These are phyloP conservation scores for Eremothecium gossypii DNA, from an alignment of 1,139 yeast genomes.

Conservation along the genomic window DNA sequence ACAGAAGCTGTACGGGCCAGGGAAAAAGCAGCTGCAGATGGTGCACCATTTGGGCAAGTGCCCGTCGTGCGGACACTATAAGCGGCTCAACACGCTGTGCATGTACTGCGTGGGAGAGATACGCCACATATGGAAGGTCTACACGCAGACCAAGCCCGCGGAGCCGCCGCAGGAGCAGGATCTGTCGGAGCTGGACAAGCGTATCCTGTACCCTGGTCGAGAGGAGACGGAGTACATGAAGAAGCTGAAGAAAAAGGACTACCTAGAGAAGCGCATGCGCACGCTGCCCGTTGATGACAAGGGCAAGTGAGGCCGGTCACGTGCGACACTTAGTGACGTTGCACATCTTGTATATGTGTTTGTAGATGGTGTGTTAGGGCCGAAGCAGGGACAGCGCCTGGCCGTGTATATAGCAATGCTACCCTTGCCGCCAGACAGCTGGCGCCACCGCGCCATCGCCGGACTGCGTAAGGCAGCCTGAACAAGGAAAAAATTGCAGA, in stretches of 20 bases:
- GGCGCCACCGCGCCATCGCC: too few relatives aligned
- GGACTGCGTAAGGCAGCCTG: neutral
- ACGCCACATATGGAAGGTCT: conserved; percentile 54
- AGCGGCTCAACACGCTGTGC: conserved; percentile 83
- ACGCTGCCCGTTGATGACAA: conserved; percentile 42
- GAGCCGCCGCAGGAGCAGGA: conserved; percentile 37
- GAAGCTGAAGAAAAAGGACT: conserved; percentile 45
- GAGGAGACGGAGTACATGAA: conserved; percentile 42
- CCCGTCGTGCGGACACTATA: conserved; percentile 91
- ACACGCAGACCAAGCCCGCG: conserved; percentile 16
- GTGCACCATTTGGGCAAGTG: conserved; percentile 75
- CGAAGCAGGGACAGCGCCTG: too few relatives aligned
- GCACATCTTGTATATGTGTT: too few relatives aligned
- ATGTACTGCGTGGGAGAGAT: conserved; percentile 87
- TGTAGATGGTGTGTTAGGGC: too few relatives aligned
- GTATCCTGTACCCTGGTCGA: conserved; percentile 71
- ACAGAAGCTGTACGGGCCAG: conserved; percentile 73
- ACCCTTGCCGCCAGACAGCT: too few relatives aligned
- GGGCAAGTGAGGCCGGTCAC: neutral
- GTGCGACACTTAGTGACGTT: too few relatives aligned
- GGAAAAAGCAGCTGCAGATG: conserved; percentile 68
- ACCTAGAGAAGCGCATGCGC: conserved; percentile 53
- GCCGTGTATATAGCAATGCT: too few relatives aligned
- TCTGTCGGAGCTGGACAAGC: conserved; percentile 53
- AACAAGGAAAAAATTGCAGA: too few relatives aligned